phyloP scores from a whole-genome alignment of 2,329 filamentous ascomycete species.

The Trichoderma sp. region DNA sequence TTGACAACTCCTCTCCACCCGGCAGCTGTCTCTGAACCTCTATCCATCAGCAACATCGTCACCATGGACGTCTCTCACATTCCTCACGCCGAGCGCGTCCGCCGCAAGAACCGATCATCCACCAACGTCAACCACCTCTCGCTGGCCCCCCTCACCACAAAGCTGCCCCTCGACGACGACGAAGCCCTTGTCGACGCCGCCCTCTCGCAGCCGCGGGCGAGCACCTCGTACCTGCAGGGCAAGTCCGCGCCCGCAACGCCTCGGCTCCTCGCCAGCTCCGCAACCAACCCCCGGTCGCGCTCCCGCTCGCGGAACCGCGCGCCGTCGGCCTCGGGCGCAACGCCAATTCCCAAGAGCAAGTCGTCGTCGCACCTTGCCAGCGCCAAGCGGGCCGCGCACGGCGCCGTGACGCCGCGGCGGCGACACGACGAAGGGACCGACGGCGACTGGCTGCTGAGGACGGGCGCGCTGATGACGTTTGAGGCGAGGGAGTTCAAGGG shows the following conservation, averaged over 20 bases:
- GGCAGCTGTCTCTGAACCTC: neutral
- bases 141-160: constrained; percentile 65
- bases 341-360: constrained; percentile 60
- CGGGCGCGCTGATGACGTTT: constrained; percentile 63
- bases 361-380: constrained; percentile 59
- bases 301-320: constrained; percentile 51
- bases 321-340: constrained; percentile 42
- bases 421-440: constrained; percentile 49
- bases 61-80: constrained; percentile 62
- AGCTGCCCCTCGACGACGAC: constrained; percentile 59
- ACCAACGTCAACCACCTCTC: constrained; percentile 62
- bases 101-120: constrained; percentile 61
- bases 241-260: constrained; percentile 67
- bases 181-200: constrained; percentile 49
- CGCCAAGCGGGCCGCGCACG: constrained; percentile 35
- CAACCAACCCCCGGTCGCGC: constrained; percentile 48
- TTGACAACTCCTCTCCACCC: neutral
- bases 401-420: constrained; percentile 43
- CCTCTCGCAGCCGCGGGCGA: constrained; percentile 37
- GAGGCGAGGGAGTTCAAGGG: constrained; percentile 69
- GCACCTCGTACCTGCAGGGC: constrained; percentile 60
- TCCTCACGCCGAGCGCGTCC: constrained; percentile 59
- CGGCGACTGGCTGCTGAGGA: constrained; percentile 66
- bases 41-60: neutral
- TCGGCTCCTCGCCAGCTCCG: constrained; percentile 61